phyloP scores from a whole-genome alignment of 106 monocot species.

The Amphibolis antarctica region DNA sequence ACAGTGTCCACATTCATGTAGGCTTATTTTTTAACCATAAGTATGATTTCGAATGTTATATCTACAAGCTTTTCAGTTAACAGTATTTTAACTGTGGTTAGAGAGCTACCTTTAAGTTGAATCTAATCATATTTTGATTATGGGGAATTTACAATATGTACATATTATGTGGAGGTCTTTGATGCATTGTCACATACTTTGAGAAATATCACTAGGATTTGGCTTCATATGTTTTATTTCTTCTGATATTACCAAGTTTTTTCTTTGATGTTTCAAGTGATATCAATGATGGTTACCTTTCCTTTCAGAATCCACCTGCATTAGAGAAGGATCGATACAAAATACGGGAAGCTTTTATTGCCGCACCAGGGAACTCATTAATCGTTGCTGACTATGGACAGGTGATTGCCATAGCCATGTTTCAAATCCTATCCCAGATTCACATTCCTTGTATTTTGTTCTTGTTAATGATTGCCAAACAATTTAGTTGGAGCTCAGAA shows the following conservation, averaged over 20 bases:
- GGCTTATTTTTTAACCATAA: too few relatives aligned
- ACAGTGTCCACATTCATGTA: too few relatives aligned
- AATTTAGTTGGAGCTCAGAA: conserved; percentile 83
- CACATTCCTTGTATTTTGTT: neutral
- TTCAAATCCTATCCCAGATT: neutral
- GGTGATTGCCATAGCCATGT: conserved; percentile 20
- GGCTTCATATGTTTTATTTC: neutral
- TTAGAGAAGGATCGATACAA: conserved; percentile 96
- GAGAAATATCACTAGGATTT: too few relatives aligned
- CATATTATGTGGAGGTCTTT: too few relatives aligned
- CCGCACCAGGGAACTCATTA: conserved; percentile 74
- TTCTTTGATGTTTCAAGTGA: neutral
- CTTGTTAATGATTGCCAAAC: neutral
- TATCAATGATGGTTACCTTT: neutral
- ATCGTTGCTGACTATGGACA: conserved; percentile 99
- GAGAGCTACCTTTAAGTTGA: too few relatives aligned
- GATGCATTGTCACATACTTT: too few relatives aligned
- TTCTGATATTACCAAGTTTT: neutral
- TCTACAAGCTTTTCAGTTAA: too few relatives aligned
- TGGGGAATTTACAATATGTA: too few relatives aligned
- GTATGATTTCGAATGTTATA: too few relatives aligned
- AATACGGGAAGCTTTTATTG: conserved; percentile 96
- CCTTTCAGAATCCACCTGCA: conserved; percentile 85
- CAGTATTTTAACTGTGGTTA: too few relatives aligned
- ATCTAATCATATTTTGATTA: too few relatives aligned